Evolutionary conservation across 1,284 basidiomycete species (phyloP).

Genomic region (Papiliotrema fonsecae): DNA sequence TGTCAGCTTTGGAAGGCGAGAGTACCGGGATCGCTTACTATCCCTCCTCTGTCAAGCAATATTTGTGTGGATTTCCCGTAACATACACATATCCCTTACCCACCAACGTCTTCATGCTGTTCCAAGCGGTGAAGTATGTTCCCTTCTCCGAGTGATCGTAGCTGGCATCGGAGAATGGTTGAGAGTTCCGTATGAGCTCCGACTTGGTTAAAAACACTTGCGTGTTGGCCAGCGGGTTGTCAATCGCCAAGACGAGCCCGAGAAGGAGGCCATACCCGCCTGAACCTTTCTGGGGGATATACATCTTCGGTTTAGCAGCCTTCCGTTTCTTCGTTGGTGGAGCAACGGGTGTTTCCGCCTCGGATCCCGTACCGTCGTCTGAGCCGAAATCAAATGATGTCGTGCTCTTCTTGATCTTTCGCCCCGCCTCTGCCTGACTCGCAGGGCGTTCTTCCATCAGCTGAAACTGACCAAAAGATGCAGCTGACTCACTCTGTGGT

Average conservation of each 20-base stretch:
- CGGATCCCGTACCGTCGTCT: constrained; percentile 7
- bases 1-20: background rate
- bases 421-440: constrained; percentile 1
- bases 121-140: constrained; percentile 42
- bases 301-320: constrained; percentile 23
- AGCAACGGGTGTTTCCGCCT: constrained; percentile 3
- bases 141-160: constrained; percentile 42
- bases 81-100: constrained; percentile 40
- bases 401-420: background rate
- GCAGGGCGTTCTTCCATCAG: background rate
- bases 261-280: constrained; percentile 45
- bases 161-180: constrained; percentile 35
- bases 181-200: constrained; percentile 36
- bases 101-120: constrained; percentile 41
- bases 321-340: constrained; percentile 18
- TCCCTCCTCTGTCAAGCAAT: constrained; percentile 43
- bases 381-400: background rate
- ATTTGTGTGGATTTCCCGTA: constrained; percentile 41
- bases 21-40: constrained; percentile 29
- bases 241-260: constrained; percentile 35
- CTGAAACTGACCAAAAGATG: background rate
- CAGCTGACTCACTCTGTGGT: constrained; percentile 20
- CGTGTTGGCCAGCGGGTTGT: constrained; percentile 23
- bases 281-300: constrained; percentile 36
- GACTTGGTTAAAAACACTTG: constrained; percentile 37